Evolutionary conservation across 805 yeast genomes (phyloP), one percentile per base, ranked within the genome.

Genomic region (Yamadazyma olivae): DNA sequence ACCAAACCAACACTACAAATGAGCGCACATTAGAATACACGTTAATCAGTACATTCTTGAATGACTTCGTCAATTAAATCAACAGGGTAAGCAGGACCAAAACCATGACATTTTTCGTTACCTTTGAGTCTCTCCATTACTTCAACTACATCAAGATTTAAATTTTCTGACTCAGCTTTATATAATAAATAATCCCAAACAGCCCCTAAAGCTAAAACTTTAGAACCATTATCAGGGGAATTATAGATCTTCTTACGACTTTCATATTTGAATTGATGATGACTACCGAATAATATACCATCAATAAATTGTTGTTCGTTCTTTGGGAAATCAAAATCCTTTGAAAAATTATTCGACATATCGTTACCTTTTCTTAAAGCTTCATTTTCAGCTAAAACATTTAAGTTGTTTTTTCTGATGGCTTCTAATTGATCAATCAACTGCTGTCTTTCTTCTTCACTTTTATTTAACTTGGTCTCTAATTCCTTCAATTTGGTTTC

Each of bases 101-200:
- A 72, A 2, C 90, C 93, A 53, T 86, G 91, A 51, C 95, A 87
- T 25, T 64, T 70, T 53, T 85, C 95, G 22, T 71, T 56, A 1
- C 93, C 95, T 50, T 69, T 74, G 36, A 88, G 64, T 18, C 55
- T 57, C 14, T 60, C 54, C 81, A 87, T 78, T 3, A 86, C 74
- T 24, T 56, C 61, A n/a, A 67, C 58, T 28, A 83, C 63, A 51
- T 83, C 83, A 27, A 83, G 50, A 22, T 76, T 74, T 22, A 52
- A 36, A 34, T 73, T 69, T n/a, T 66, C 58, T 27, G 65, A 68
- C 38, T 70, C 75, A 17, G 70, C 59, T 40, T 67, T 64, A 44
- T 71, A 60, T 39, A 57, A 65, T 31, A 88, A 57, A 53, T 82
- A 83, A 54, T 87, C 91, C 95, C 95, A 88, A 2, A 85, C 81